Base-by-base conservation (phyloP, 148 eudicot genomes). In the Drosera capensis region DNA sequence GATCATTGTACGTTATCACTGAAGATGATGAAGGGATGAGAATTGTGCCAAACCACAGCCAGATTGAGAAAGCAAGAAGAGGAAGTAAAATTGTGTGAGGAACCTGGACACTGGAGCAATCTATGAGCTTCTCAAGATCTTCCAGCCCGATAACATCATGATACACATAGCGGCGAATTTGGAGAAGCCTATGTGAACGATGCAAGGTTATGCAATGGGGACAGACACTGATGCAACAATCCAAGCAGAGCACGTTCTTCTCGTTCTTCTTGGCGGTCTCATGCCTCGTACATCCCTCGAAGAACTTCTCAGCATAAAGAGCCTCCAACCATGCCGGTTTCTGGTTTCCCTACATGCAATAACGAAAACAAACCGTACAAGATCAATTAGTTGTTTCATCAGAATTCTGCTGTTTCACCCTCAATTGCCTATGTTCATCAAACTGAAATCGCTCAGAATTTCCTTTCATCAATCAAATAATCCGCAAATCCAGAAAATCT, bases 291-390 rank as follows among this genome's bases (percentile, higher is more conserved):
- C 99, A 90, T n/a, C 70, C 60, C 23, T 57, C 64, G 43, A 90
- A 90, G 70, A 84, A 90, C 44, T 71, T 85, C 49, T 90, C 59
- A n/a, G 38, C 43, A 55, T 73, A 90, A 1, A 90, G 76, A 8
- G 99, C 87, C 43, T 90, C 82, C 65, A 90, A 68, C 99, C 99
- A 90, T 67, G 77, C 82, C 45, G 99, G 95, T 66, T 80, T 84
- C 55, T 70, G 71, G 63, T 45, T 44, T 59, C 92, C 94, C 86
- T 77, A 59, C 22, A 44, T 8, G 1, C 25, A 21, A 5, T 38
- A 9, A 22, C 15, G 28, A 20, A 48, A 11, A 16, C 24, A 5
- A 88, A 94, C 87, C n/a, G n/a, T n/a, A n/a, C n/a, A n/a, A n/a
- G n/a, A n/a, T n/a, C n/a, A n/a, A n/a, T n/a, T n/a, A n/a, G n/a